phyloP scores from a whole-genome alignment of 1,139 yeast species.

The Lodderomyces parapsilosis region DNA sequence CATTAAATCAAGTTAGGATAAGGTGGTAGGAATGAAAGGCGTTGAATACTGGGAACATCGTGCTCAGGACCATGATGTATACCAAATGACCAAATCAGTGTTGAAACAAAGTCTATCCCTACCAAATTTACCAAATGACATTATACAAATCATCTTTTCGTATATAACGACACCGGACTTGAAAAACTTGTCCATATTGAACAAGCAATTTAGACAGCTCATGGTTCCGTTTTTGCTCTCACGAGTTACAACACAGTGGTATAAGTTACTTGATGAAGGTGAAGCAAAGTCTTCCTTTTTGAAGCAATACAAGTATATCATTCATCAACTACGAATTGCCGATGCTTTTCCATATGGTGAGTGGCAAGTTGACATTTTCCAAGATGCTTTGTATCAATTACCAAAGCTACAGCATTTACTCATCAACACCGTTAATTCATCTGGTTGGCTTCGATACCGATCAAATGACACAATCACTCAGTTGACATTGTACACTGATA shows the following conservation, averaged over 20 bases:
- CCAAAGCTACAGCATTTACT: conserved; percentile 23
- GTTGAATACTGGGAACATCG: not conserved
- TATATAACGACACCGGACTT: conserved; percentile 22
- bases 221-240: conserved; percentile 23
- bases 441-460: conserved; percentile 45
- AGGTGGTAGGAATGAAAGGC: not conserved
- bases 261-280: conserved; percentile 19
- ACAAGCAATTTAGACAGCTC: conserved; percentile 20
- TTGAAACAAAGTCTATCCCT: conserved; percentile 9
- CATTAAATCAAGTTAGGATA: conserved; percentile 4
- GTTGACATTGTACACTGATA: conserved; percentile 29
- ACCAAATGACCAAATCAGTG: not conserved
- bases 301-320: conserved; percentile 11
- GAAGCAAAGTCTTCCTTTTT: conserved; percentile 7
- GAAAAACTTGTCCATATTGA: conserved; percentile 23
- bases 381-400: conserved; percentile 18
- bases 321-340: conserved; percentile 26
- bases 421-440: conserved; percentile 36
- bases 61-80: no score
- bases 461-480: conserved; percentile 17
- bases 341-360: conserved; percentile 42
- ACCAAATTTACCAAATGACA: conserved; percentile 27
- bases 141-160: conserved; percentile 23
- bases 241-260: conserved; percentile 33
- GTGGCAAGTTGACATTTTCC: conserved; percentile 38